These are phyloP conservation scores for Talaromyces sp. DNA, from an alignment of 2,329 filamentous ascomycete species.

Conservation along the genomic window DNA sequence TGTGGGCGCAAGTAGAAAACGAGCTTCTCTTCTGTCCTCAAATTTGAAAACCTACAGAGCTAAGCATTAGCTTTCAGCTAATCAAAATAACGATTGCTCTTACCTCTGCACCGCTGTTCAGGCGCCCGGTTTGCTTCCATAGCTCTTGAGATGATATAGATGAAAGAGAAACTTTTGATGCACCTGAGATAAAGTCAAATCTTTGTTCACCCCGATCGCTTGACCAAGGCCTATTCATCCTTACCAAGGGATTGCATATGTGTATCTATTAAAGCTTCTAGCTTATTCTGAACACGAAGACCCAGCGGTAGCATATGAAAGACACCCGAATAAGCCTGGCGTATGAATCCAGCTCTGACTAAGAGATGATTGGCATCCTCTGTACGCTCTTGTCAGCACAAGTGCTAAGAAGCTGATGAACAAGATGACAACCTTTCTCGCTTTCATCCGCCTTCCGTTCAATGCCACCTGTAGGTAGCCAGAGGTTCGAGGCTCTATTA, in stretches of 20 bases:
- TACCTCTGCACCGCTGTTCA: slow-evolving; percentile 75
- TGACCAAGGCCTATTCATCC: slow-evolving; percentile 23
- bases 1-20: slow-evolving; percentile 80
- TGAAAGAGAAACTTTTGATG: slow-evolving; percentile 78
- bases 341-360: slow-evolving; percentile 67
- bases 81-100: slow-evolving; percentile 16
- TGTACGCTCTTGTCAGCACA: slow-evolving; percentile 17
- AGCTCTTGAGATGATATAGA: slow-evolving; percentile 79
- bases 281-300: slow-evolving; percentile 79
- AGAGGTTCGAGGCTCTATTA: slow-evolving; percentile 68
- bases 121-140: slow-evolving; percentile 79
- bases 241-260: slow-evolving; percentile 76
- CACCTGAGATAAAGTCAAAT: slow-evolving; percentile 50
- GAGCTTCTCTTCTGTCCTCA: slow-evolving; percentile 69
- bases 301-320: slow-evolving; percentile 91
- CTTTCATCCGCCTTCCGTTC: slow-evolving; percentile 52
- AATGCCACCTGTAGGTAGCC: slow-evolving; percentile 73
- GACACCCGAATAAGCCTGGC: slow-evolving; percentile 81
- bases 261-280: slow-evolving; percentile 80
- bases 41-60: slow-evolving; percentile 68
- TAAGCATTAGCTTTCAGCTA: neutral
- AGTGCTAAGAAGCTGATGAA: neutral
- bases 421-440: slow-evolving; percentile 35
- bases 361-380: slow-evolving; percentile 65
- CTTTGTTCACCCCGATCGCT: slow-evolving; percentile 6